Evolutionary conservation across 2,329 filamentous ascomycete species (phyloP).

Genomic region (Penicillium nordicum): DNA sequence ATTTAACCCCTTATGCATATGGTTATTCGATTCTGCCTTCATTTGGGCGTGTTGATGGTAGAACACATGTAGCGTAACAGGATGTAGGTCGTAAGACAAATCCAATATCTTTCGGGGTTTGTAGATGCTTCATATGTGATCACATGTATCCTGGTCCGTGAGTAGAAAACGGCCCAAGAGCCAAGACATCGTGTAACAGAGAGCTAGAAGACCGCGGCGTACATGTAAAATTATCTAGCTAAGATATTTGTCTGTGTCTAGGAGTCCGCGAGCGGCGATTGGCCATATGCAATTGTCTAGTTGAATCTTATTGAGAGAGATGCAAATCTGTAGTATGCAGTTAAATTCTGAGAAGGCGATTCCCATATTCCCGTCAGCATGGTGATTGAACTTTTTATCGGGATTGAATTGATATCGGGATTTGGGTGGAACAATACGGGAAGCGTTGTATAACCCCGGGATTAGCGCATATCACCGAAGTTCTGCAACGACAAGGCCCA

Average conservation of each 20-base stretch:
- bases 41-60: no score
- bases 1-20: no score
- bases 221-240: neutral
- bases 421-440: slow-evolving; percentile 1
- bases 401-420: slow-evolving; percentile 1
- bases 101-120: neutral
- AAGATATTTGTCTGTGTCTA: no score
- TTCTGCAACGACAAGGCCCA: neutral
- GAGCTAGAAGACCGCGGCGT: neutral
- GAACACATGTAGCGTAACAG: neutral
- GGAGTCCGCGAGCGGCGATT: neutral
- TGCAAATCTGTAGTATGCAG: neutral
- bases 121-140: neutral
- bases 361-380: no score
- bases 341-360: neutral
- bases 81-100: neutral
- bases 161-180: no score
- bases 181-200: neutral
- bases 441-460: neutral
- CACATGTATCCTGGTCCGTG: neutral
- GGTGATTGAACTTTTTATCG: neutral
- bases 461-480: neutral
- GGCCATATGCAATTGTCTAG: no score
- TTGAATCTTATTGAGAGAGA: no score
- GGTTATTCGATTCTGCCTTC: neutral